Evolutionary conservation across 2,329 filamentous ascomycete genomes (phyloP), one percentile per base, ranked within the genome.

Genomic region (Pezicula neosporulosa): DNA sequence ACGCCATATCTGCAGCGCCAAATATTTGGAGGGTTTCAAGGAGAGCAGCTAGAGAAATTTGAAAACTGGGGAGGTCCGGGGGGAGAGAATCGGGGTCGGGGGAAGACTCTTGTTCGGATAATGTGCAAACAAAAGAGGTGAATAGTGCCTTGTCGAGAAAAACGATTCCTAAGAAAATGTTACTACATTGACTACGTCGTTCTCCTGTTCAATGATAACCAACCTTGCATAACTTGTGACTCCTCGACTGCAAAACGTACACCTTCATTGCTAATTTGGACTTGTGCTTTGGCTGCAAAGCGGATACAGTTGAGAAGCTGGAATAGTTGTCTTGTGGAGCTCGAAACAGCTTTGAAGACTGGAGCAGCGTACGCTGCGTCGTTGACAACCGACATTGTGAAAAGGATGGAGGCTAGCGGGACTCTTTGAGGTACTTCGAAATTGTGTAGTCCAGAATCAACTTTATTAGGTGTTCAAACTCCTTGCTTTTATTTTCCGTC

Each of bases 11-110:
- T 43, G 92, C 82, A n/a, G 92, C 84, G 46, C 90, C 90, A 64
- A 99, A 96, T 46, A 99, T 97, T 64, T 97, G 93, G 7, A 99
- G 78, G 0, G 93, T 96, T 72, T 97, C 94, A 48, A 99, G 82
- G 3, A 99, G 80, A 16, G 93, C 89, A 4, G 86, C 79, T 8
- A 99, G 81, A 2, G 91, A 94, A 57, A 97, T 86, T 66, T 95
- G 87, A 66, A 99, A 99, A 47, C 80, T 82, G 7, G 89, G 85
- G 28, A 82, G 77, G 4, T 75, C 66, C 4, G 63, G 54, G 19
- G 64, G 55, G 9, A 70, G 63, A 24, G 24, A 24, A 8, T 70
- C 61, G 21, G 77, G 69, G 19, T 73, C 68, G 18, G 70, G 64
- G 28, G 68, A 62, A 44, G 69, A 58, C 15, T 77, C 71, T 24